A percentile compares a stretch with the other conserved stretches of the same genome.
These are phyloP conservation scores for Pseudopithomyces chartarum DNA, from an alignment of 2,329 filamentous ascomycete species.

Conservation along the genomic window DNA sequence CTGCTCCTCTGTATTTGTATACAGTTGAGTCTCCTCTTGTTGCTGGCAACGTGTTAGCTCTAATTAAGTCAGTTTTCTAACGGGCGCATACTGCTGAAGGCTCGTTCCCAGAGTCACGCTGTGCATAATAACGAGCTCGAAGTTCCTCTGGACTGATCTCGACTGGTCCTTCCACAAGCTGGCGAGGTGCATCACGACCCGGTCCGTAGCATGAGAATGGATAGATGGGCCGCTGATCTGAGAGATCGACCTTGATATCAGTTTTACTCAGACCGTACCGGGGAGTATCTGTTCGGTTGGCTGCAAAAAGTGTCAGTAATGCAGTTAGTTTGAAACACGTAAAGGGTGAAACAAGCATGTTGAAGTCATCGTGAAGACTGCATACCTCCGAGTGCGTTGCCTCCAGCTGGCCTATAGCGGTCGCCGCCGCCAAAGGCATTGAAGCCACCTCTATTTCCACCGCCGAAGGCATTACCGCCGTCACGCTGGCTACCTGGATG, in stretches of 20 bases:
- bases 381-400: constrained; percentile 49
- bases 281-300: constrained; percentile 21
- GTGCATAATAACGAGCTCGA: constrained; percentile 72
- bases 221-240: constrained; percentile 76
- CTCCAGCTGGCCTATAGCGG: constrained; percentile 37
- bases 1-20: constrained; percentile 68
- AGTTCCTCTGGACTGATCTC: constrained; percentile 92
- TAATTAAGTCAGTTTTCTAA: neutral
- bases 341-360: too few relatives aligned
- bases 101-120: constrained; percentile 64
- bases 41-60: constrained; percentile 53
- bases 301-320: constrained; percentile 10
- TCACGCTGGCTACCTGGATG: constrained; percentile 56
- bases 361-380: neutral
- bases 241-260: constrained; percentile 61
- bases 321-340: too few relatives aligned
- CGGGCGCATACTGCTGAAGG: constrained; percentile 55
- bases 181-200: constrained; percentile 73
- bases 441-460: constrained; percentile 2
- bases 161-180: constrained; percentile 81
- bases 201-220: constrained; percentile 86
- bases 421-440: constrained; percentile 24
- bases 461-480: constrained; percentile 50
- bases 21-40: constrained; percentile 64
- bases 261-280: constrained; percentile 35